phyloP scores from a whole-genome alignment of 1,139 yeast genomes.

The Saccharomycopsis phalli region DNA sequence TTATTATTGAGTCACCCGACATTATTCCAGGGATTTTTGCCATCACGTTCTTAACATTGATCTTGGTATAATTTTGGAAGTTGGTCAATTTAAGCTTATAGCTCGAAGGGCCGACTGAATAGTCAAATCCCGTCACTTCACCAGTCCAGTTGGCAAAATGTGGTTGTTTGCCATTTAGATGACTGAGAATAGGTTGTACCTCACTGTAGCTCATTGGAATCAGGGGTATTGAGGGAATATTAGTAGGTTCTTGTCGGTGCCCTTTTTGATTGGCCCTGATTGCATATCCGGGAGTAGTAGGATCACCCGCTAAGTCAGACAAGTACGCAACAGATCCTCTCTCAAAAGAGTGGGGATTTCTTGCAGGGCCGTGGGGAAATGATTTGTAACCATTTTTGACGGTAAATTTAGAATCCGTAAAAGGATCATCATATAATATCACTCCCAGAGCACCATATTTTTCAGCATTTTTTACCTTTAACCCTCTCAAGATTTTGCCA shows the following conservation, averaged over 20 bases:
- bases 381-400: constrained; percentile 31
- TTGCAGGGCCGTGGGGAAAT: constrained; percentile 41
- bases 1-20: constrained; percentile 36
- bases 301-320: constrained; percentile 62
- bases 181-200: constrained; percentile 30
- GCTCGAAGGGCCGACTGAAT: constrained; percentile 33
- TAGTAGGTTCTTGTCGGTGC: not conserved
- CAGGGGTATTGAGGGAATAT: constrained; percentile 21
- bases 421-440: constrained; percentile 43
- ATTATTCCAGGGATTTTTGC: constrained; percentile 43
- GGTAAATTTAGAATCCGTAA: constrained; percentile 36
- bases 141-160: constrained; percentile 30
- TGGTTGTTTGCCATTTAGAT: constrained; percentile 28
- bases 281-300: constrained; percentile 55
- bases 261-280: constrained; percentile 28
- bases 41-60: constrained; percentile 35
- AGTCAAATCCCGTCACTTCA: constrained; percentile 30
- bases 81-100: constrained; percentile 29
- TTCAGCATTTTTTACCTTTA: constrained; percentile 45
- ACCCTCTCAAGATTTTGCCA: constrained; percentile 40
- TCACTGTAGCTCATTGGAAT: constrained; percentile 34
- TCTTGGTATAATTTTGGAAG: constrained; percentile 30
- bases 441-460: constrained; percentile 48
- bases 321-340: constrained; percentile 52
- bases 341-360: constrained; percentile 37